Evolutionary conservation across 1,284 basidiomycete species (phyloP).

Genomic region (Leucoagaricus sp.): DNA sequence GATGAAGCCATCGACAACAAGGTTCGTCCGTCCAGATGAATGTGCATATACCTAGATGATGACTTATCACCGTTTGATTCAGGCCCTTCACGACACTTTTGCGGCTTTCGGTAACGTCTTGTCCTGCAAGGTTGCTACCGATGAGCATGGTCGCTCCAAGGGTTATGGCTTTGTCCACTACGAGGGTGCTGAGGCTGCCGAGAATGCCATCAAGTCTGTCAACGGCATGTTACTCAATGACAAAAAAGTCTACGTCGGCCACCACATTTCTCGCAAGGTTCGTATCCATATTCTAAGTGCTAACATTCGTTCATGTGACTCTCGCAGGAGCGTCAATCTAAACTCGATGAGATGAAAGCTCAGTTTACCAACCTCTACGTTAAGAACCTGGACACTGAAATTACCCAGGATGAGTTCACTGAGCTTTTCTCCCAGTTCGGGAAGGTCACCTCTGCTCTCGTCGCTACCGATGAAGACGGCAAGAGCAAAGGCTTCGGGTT

Average conservation of each 20-base stretch:
- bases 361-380: slow-evolving; percentile 99
- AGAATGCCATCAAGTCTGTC: slow-evolving; percentile 96
- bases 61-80: background rate
- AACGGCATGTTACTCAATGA: slow-evolving; percentile 99
- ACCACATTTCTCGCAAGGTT: slow-evolving; percentile 97
- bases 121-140: slow-evolving; percentile 98
- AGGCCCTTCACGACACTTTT: slow-evolving; percentile 99
- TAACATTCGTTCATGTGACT: slow-evolving; percentile 7
- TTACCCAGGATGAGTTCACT: slow-evolving; percentile 87
- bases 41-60: background rate
- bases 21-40: slow-evolving; percentile 42
- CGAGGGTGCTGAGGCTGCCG: slow-evolving; percentile 96
- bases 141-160: slow-evolving; percentile 90
- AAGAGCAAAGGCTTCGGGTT: slow-evolving; percentile 98
- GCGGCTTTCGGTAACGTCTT: slow-evolving; percentile 98
- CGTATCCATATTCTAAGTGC: slow-evolving; percentile 20
- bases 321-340: slow-evolving; percentile 88
- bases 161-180: slow-evolving; percentile 99
- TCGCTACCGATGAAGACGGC: slow-evolving; percentile 84
- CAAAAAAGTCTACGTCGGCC: slow-evolving; percentile 98
- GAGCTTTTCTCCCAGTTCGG: slow-evolving; percentile 84
- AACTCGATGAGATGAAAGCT: slow-evolving; percentile 96
- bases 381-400: slow-evolving; percentile 93
- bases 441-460: slow-evolving; percentile 85
- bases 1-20: slow-evolving; percentile 99